These are phyloP conservation scores for Capsicum chinense DNA, from an alignment of 257 asterid species.

Conservation along the genomic window DNA sequence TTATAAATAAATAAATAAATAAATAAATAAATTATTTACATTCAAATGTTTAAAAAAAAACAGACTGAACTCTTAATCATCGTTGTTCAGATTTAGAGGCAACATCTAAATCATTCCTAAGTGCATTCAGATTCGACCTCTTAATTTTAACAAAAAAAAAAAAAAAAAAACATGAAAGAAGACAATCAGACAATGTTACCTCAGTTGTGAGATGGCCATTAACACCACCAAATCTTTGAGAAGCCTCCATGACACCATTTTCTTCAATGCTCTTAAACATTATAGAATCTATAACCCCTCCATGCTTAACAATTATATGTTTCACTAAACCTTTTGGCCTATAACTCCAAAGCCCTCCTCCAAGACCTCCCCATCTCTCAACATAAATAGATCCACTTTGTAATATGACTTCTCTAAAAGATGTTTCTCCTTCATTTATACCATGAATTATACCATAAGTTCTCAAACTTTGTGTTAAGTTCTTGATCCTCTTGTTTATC, in stretches of 20 bases:
- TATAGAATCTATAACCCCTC: background rate
- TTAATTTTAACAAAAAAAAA: too few species aligned
- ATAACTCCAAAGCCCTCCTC: background rate
- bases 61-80: too few species aligned
- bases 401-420: background rate
- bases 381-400: background rate
- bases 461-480: background rate
- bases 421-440: background rate
- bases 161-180: background rate
- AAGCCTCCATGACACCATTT: background rate
- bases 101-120: too few species aligned
- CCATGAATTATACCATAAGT: background rate
- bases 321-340: background rate
- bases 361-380: slow-evolving; percentile 10
- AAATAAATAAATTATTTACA: too few species aligned
- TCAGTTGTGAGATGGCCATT: background rate
- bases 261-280: slow-evolving; percentile 8
- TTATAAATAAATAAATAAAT: too few species aligned
- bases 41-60: too few species aligned
- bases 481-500: background rate
- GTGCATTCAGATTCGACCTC: too few species aligned
- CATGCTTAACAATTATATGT: background rate
- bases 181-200: background rate
- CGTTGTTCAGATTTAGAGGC: too few species aligned
- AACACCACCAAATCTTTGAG: background rate